Percentiles rank a stretch among this genome's conserved stretches.
Conservation (phyloP, 2,329 filamentous ascomycete genomes). For the Clathrospora elynae region DNA sequence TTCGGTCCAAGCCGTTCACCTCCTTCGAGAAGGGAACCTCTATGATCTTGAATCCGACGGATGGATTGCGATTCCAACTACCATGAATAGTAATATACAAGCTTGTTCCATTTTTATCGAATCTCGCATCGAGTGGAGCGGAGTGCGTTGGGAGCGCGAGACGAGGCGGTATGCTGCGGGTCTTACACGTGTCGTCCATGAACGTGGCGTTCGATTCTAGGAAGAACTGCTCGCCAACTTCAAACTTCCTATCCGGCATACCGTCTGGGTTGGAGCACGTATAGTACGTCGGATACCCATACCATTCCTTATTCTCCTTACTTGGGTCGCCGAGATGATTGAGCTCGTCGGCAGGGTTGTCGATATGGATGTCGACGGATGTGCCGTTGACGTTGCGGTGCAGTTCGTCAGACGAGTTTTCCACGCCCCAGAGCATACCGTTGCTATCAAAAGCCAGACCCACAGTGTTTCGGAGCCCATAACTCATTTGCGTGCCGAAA, state of each 20-base stretch:
- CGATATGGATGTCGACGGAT: slow-evolving; percentile 63
- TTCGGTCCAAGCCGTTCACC: slow-evolving; percentile 17
- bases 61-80: slow-evolving; percentile 32
- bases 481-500: slow-evolving; percentile 59
- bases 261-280: slow-evolving; percentile 58
- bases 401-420: slow-evolving; percentile 70
- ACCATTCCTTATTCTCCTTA: slow-evolving; percentile 57
- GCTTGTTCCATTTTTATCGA: slow-evolving; percentile 29
- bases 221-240: slow-evolving; percentile 38
- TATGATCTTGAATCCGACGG: slow-evolving; percentile 35
- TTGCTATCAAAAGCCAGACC: slow-evolving; percentile 57
- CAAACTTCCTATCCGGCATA: slow-evolving; percentile 32
- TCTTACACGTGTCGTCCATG: slow-evolving; percentile 31
- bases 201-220: slow-evolving; percentile 39
- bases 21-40: slow-evolving; percentile 26
- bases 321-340: slow-evolving; percentile 67
- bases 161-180: slow-evolving; percentile 21
- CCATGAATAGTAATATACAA: slow-evolving; percentile 40
- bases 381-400: slow-evolving; percentile 55
- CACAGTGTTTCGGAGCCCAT: slow-evolving; percentile 73
- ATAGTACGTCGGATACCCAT: slow-evolving; percentile 72
- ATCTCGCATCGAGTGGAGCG: slow-evolving; percentile 36
- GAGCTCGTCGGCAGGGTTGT: slow-evolving; percentile 75
- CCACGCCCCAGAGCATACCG: slow-evolving; percentile 57
- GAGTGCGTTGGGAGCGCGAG: slow-evolving; percentile 34